A percentile compares a stretch with the other conserved stretches of the same genome.
These are phyloP conservation scores for Syzygium oleosum DNA, from an alignment of 345 rosid genomes.

Conservation along the genomic window DNA sequence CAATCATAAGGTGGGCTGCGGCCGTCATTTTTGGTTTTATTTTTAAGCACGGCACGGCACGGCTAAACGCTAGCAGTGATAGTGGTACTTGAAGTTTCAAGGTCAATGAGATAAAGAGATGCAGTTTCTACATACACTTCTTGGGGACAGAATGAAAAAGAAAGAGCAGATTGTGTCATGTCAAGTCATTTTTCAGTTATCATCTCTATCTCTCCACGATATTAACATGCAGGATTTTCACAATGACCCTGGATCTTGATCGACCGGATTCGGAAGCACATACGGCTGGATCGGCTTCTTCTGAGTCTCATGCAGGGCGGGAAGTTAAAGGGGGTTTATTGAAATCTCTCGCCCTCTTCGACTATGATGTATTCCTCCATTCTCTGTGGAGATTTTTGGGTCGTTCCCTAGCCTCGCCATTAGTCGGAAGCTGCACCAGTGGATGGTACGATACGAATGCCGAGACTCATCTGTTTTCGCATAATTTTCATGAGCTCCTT, in stretches of 20 bases:
- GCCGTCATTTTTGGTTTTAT: background rate
- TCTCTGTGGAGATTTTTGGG: background rate
- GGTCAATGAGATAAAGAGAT: background rate
- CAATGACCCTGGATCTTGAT: background rate
- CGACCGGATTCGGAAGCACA: background rate
- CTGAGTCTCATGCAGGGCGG: background rate
- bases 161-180: background rate
- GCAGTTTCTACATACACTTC: background rate
- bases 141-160: background rate
- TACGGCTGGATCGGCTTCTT: background rate
- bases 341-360: background rate
- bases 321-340: background rate
- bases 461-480: background rate
- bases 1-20: background rate
- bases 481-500: background rate
- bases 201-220: background rate
- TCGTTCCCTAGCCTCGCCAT: fast-evolving
- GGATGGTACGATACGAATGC: background rate
- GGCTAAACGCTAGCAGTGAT: background rate
- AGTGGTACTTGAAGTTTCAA: background rate
- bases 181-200: background rate
- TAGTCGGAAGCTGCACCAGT: background rate
- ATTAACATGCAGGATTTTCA: background rate
- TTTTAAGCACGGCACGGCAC: background rate
- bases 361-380: background rate